Conservation (phyloP, 345 rosid genomes). For the Erucastrum elatum region DNA sequence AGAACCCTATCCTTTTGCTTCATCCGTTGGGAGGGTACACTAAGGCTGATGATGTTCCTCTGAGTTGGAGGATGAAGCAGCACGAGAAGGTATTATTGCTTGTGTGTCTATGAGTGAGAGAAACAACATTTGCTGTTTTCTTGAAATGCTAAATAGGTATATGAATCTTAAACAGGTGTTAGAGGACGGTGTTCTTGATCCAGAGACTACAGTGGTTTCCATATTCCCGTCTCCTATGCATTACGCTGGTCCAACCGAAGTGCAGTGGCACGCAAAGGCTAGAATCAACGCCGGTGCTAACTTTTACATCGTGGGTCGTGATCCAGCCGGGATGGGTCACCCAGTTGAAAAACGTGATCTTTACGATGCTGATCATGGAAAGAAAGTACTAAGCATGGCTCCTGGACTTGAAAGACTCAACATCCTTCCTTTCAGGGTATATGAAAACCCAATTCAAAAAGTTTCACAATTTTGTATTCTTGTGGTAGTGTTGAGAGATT, state of each 20-base stretch:
- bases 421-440: slow-evolving; percentile 96
- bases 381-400: slow-evolving; percentile 95
- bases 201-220: slow-evolving; percentile 94
- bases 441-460: slow-evolving; percentile 16
- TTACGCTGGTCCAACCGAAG: slow-evolving; percentile 99
- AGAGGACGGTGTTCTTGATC: slow-evolving; percentile 98
- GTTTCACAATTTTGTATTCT: background rate
- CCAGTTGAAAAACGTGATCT: slow-evolving; percentile 92
- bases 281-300: slow-evolving; percentile 98
- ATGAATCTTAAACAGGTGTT: slow-evolving; percentile 57
- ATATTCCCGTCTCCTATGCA: slow-evolving; percentile 99
- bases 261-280: slow-evolving; percentile 99
- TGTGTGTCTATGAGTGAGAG: background rate
- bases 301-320: slow-evolving; percentile 98
- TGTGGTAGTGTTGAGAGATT: background rate
- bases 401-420: slow-evolving; percentile 94
- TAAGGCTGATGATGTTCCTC: slow-evolving; percentile 97
- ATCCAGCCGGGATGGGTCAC: slow-evolving; percentile 99
- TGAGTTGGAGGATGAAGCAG: slow-evolving; percentile 96
- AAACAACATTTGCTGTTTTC: background rate
- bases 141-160: slow-evolving; percentile 1
- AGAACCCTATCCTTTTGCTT: slow-evolving; percentile 91
- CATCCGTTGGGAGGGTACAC: slow-evolving; percentile 97
- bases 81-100: slow-evolving; percentile 72
- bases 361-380: slow-evolving; percentile 98